phyloP scores from a whole-genome alignment of 768 basidiomycete genomes.

The Lentinula sp. region DNA sequence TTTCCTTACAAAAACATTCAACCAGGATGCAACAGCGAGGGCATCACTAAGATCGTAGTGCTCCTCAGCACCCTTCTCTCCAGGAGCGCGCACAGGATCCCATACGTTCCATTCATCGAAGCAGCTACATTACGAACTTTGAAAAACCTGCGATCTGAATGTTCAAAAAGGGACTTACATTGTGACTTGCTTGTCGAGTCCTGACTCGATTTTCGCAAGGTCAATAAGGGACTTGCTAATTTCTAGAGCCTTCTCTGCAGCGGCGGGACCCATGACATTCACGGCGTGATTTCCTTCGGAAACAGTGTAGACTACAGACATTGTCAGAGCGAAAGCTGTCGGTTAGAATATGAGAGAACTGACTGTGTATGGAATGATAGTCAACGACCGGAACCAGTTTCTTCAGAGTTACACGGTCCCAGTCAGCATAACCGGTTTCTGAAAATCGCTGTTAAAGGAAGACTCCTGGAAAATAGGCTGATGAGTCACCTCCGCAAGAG shows the following conservation, averaged over 20 bases:
- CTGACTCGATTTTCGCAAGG: slow-evolving; percentile 37
- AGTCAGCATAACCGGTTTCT: slow-evolving; percentile 37
- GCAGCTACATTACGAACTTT: slow-evolving; percentile 20
- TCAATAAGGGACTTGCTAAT: slow-evolving; percentile 47
- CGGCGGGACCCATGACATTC: slow-evolving; percentile 50
- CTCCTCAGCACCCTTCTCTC: slow-evolving; percentile 46
- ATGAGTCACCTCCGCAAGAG: slow-evolving; percentile 40
- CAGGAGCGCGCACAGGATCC: slow-evolving; percentile 44
- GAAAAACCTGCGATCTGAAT: not conserved
- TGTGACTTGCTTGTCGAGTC: slow-evolving; percentile 28
- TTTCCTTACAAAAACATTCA: slow-evolving; percentile 56
- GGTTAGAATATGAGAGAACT: slow-evolving; percentile 5
- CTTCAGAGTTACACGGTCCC: slow-evolving; percentile 34
- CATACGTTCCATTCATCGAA: slow-evolving; percentile 59
- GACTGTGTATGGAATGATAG: slow-evolving; percentile 42
- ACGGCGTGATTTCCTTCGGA: slow-evolving; percentile 40
- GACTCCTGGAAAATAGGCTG: slow-evolving; percentile 8
- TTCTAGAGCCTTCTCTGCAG: slow-evolving; percentile 47
- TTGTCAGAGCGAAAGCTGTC: not conserved
- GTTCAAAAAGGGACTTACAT: slow-evolving; percentile 20
- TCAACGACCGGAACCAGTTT: slow-evolving; percentile 42
- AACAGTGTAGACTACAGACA: slow-evolving; percentile 29
- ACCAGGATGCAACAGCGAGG: slow-evolving; percentile 52
- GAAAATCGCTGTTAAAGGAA: not conserved
- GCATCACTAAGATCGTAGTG: slow-evolving; percentile 50